These are phyloP conservation scores for Ulmus americana DNA, from an alignment of 331 rosid genomes.

Conservation along the genomic window DNA sequence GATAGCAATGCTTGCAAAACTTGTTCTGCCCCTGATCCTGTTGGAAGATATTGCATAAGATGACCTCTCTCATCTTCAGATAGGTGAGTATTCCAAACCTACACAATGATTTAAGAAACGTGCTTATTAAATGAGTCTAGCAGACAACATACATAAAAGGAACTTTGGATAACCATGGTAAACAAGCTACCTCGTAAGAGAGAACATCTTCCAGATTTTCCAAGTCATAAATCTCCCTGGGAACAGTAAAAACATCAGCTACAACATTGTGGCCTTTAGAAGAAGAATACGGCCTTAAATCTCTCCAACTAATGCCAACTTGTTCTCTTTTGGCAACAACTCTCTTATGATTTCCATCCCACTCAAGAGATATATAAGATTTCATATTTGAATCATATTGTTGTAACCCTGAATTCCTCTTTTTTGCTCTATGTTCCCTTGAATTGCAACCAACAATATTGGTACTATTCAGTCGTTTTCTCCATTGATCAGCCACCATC, in stretches of 20 bases:
- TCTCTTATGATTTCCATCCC: constrained; percentile 65
- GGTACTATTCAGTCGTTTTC: constrained; percentile 67
- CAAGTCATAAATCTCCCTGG: constrained; percentile 62
- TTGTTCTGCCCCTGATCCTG: constrained; percentile 50
- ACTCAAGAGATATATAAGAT: constrained; percentile 70
- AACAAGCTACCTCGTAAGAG: constrained; percentile 56
- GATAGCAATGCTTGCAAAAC: constrained; percentile 55
- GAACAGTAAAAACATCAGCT: constrained; percentile 67
- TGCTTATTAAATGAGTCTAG: constrained; percentile 13
- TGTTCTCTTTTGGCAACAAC: constrained; percentile 86
- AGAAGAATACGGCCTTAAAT: constrained; percentile 44
- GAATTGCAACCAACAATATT: constrained; percentile 44
- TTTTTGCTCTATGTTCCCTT: constrained; percentile 54
- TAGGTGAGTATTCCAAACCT: constrained; percentile 80
- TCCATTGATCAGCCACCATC: constrained; percentile 81
- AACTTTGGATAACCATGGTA: constrained; percentile 20
- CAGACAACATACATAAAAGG: constrained; percentile 6
- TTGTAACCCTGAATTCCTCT: constrained; percentile 42
- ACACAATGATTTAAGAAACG: constrained; percentile 27
- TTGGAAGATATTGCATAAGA: constrained; percentile 71
- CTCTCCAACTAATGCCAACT: constrained; percentile 74
- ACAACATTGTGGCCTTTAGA: constrained; percentile 36
- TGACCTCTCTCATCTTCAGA: constrained; percentile 67
- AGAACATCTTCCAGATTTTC: constrained; percentile 67
- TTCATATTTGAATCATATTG: constrained; percentile 48